Base-by-base conservation (phyloP, 2,329 filamentous ascomycete genomes). In the Diaporthe citriasiana region DNA sequence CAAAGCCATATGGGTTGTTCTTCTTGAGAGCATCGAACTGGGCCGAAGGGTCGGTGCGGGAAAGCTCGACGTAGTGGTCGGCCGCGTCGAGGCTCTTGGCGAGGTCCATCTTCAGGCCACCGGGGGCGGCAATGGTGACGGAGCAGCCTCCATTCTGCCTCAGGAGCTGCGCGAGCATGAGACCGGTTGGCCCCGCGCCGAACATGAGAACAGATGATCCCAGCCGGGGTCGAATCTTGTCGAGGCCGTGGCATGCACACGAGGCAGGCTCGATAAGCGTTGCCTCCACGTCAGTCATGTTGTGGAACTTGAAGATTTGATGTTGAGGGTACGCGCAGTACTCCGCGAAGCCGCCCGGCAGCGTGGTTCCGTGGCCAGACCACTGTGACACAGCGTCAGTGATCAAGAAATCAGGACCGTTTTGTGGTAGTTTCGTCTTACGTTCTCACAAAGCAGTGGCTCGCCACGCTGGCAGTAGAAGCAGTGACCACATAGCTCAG, bases 391-490 rank as follows among this genome's bases (percentile, higher is more conserved):
- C 13, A 60, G 75, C 35, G 51, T 51, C 22, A 76, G 71, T 73
- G 60, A 19, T 38, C 42, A 57, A 53, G 40, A 19, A 7, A 22
- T 22, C 25, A 40, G 40, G 42, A 38, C 33, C 1, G 22, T 27
- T 4, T 51, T 40, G 19, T 35, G 30, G 40, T 8, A 51, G 22
- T 4, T 30, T n/a, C 38, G 15, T 75, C 81, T 73, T 72, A 83
- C 81, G 77, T 92, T 87, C 82, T 93, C 91, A 81, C 92, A 94
- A 72, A 93, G 88, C 60, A 94, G 83, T 40, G 90, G 86, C 80
- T 93, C 88, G 70, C 92, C 91, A 73, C 91, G 89, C 76, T 90
- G 89, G 84, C 92, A 94, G 85, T 93, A 93, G 86, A 93, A 93
- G 84, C 92, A 94, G 82, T 92, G 89, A 65, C 89, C 89, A 82